Evolutionary conservation across 108 stramenopile species (phyloP).

Genomic region (Skeletonema grethae): DNA sequence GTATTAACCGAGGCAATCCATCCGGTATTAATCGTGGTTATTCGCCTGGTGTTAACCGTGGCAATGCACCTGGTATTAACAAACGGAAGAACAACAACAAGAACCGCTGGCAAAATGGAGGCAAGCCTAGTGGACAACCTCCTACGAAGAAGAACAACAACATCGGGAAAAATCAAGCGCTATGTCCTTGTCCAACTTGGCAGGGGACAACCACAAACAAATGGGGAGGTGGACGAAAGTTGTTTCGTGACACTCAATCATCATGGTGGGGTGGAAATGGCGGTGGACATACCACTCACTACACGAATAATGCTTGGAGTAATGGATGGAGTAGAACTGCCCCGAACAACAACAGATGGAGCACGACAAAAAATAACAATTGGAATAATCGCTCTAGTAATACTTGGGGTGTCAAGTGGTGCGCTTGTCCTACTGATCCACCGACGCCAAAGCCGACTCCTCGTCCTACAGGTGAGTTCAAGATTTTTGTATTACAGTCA

Average conservation of each 20-base stretch:
- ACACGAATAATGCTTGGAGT: not conserved
- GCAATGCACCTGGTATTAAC: too few species aligned
- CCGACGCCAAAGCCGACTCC: not conserved
- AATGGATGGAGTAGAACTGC: not conserved
- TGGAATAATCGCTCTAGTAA: too few species aligned
- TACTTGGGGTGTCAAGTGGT: not conserved
- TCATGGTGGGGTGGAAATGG: not conserved
- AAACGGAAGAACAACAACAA: too few species aligned
- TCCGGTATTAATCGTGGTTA: too few species aligned
- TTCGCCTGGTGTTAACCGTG: too few species aligned
- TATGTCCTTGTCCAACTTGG: not conserved
- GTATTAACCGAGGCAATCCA: too few species aligned
- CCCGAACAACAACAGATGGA: not conserved
- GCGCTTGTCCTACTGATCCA: not conserved
- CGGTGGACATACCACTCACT: too few species aligned
- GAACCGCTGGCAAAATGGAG: too few species aligned
- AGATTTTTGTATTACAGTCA: not conserved
- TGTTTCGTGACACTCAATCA: too few species aligned
- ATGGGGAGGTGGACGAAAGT: not conserved
- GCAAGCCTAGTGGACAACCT: too few species aligned
- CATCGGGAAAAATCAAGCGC: not conserved
- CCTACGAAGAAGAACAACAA: too few species aligned
- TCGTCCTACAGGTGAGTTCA: not conserved
- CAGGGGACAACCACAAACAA: not conserved
- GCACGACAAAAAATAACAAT: too few species aligned